Conservation (phyloP, 495 filamentous ascomycete species). For the Daldinia vernicosa region DNA sequence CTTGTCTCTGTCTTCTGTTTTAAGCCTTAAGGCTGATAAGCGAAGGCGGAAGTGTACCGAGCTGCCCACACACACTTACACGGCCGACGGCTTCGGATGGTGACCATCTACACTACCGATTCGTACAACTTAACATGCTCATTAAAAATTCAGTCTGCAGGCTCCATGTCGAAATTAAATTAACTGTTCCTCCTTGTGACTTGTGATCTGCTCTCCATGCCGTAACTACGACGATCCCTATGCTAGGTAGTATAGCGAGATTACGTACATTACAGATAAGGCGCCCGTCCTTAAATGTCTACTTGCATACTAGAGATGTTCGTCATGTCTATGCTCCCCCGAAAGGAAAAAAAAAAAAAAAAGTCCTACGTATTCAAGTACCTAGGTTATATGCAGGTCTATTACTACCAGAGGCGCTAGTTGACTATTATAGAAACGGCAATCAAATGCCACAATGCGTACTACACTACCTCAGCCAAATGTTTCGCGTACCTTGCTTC, state of each 20-base stretch:
- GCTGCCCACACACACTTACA: neutral
- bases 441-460: too few species aligned
- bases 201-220: neutral
- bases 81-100: neutral
- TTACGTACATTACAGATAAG: neutral
- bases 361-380: neutral
- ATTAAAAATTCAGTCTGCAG: conserved; percentile 2
- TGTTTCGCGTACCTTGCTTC: neutral
- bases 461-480: too few species aligned
- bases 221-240: neutral
- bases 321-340: neutral
- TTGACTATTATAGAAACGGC: too few species aligned
- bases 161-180: conserved; percentile 15
- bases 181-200: conserved; percentile 14
- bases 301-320: neutral
- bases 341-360: too few species aligned
- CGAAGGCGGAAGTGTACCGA: neutral
- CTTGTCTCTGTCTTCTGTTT: neutral
- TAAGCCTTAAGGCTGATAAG: conserved; percentile 15
- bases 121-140: neutral
- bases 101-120: neutral
- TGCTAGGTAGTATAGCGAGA: neutral
- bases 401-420: too few species aligned
- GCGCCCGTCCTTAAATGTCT: neutral
- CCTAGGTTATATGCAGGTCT: too few species aligned